These are phyloP conservation scores for Dimargaris xerosporica DNA, from an alignment of 192 early-diverging fungal species.

Conservation along the genomic window DNA sequence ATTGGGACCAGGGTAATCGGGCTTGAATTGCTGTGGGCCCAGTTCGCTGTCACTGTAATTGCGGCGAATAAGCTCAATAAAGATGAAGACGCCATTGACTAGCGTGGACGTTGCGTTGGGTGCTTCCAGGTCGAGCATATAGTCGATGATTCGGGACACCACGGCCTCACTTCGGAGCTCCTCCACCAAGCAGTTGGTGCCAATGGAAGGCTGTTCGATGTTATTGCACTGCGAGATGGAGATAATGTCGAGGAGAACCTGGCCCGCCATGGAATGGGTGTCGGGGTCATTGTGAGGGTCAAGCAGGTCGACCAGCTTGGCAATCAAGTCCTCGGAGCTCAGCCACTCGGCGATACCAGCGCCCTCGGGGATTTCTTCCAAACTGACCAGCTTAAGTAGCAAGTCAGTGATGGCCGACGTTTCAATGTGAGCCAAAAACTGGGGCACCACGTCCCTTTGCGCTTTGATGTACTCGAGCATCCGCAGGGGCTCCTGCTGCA, in stretches of 20 bases:
- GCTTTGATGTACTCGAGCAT: slow-evolving; percentile 73
- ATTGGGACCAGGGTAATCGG: neutral
- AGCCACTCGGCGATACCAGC: slow-evolving; percentile 86
- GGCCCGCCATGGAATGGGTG: slow-evolving; percentile 63
- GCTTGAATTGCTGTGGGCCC: neutral
- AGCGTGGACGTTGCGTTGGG: slow-evolving; percentile 75
- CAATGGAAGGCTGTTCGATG: slow-evolving; percentile 44
- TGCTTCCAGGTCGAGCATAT: slow-evolving; percentile 66
- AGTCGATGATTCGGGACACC: slow-evolving; percentile 59
- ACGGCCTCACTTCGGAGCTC: slow-evolving; percentile 65
- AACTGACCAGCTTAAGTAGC: slow-evolving; percentile 79
- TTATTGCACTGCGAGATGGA: slow-evolving; percentile 60
- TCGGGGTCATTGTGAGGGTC: slow-evolving; percentile 69
- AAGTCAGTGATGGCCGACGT: slow-evolving; percentile 82
- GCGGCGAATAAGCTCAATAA: slow-evolving; percentile 94
- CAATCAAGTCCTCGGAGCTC: slow-evolving; percentile 60
- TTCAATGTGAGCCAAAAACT: slow-evolving; percentile 70
- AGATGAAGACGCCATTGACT: slow-evolving; percentile 86
- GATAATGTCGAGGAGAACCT: slow-evolving; percentile 71
- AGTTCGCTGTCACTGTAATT: slow-evolving; percentile 49
- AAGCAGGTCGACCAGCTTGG: slow-evolving; percentile 57
- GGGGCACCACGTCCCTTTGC: slow-evolving; percentile 55
- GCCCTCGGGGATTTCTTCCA: slow-evolving; percentile 78
- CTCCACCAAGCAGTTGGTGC: slow-evolving; percentile 44
- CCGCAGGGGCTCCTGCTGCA: slow-evolving; percentile 83